phyloP scores from a whole-genome alignment of 805 yeast genomes.

The Spathaspora arborariae region DNA sequence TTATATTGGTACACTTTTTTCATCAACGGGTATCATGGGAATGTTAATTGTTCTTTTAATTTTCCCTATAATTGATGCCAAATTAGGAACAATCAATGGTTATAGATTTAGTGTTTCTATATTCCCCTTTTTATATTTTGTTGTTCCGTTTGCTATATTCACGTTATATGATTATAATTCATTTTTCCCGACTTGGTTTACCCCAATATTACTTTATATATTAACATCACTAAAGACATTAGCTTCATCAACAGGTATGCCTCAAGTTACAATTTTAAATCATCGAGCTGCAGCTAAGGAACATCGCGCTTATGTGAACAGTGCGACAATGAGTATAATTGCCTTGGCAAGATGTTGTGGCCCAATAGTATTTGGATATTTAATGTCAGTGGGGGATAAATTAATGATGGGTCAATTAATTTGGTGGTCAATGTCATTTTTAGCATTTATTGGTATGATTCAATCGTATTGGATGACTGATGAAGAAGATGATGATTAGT shows the following conservation, averaged over 20 bases:
- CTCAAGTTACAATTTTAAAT: conserved; percentile 30
- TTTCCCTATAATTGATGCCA: conserved; percentile 32
- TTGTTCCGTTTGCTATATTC: conserved; percentile 29
- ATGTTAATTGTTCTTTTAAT: conserved; percentile 26
- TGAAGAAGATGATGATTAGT: conserved; percentile 14
- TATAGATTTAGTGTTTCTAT: conserved; percentile 28
- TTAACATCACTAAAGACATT: conserved; percentile 30
- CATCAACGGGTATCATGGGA: conserved; percentile 35
- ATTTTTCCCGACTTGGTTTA: conserved; percentile 25
- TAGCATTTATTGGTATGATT: conserved; percentile 25
- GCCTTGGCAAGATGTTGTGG: conserved; percentile 32
- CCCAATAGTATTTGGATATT: conserved; percentile 30
- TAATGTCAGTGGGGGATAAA: conserved; percentile 30
- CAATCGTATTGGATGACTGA: conserved; percentile 27
- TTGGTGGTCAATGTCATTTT: conserved; percentile 32
- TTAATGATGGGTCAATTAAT: conserved; percentile 23
- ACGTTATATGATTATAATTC: conserved; percentile 25
- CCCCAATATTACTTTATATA: conserved; percentile 23
- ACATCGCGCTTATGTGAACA: conserved; percentile 35
- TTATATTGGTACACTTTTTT: conserved; percentile 32
- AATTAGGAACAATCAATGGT: conserved; percentile 27
- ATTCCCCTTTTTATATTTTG: conserved; percentile 29
- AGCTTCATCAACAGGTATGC: conserved; percentile 33
- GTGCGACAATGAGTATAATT: conserved; percentile 29
- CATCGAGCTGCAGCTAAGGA: conserved; percentile 32